Percentiles rank a stretch among this genome's conserved stretches.
phyloP scores from a whole-genome alignment of 352 stramenopile species.

The Globisporangium ultimum region DNA sequence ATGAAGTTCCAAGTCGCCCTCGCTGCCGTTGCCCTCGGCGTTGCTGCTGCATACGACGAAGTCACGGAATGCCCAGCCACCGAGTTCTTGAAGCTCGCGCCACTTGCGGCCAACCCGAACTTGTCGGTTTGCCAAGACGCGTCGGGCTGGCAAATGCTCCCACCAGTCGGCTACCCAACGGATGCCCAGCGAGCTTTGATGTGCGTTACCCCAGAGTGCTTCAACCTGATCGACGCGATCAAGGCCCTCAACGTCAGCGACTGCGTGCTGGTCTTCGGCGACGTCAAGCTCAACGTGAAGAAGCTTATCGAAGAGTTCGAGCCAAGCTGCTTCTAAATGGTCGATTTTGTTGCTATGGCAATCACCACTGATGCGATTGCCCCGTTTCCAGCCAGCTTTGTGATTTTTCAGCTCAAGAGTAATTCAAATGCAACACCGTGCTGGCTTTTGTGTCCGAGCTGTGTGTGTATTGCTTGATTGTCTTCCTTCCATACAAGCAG shows the following conservation, averaged over 20 bases:
- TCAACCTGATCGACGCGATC: slow-evolving; percentile 18
- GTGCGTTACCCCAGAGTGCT: slow-evolving; percentile 21
- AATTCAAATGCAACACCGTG: too few relatives aligned
- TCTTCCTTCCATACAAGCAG: too few relatives aligned
- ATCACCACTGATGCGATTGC: too few relatives aligned
- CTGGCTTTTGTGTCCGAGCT: too few relatives aligned
- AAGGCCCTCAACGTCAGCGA: slow-evolving; percentile 15
- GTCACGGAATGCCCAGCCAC: neutral
- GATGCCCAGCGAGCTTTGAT: slow-evolving; percentile 16
- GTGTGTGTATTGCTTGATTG: too few relatives aligned
- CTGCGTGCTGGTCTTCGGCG: slow-evolving; percentile 23
- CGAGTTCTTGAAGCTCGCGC: slow-evolving; percentile 2
- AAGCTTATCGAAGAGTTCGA: slow-evolving; percentile 25
- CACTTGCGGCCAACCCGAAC: too few relatives aligned
- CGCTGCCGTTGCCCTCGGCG: slow-evolving; percentile 1
- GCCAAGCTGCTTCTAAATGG: slow-evolving; percentile 15
- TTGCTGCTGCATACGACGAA: slow-evolving; percentile 2
- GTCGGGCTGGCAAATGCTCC: slow-evolving; percentile 27
- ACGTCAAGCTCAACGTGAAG: slow-evolving; percentile 25
- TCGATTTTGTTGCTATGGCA: too few relatives aligned
- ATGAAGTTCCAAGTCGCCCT: slow-evolving; percentile 3
- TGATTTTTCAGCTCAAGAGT: too few relatives aligned
- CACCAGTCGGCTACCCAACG: slow-evolving; percentile 20
- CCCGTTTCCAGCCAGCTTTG: too few relatives aligned
- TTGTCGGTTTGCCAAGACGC: slow-evolving; percentile 17